These are phyloP conservation scores for Trichomonas tenax DNA, from an alignment of 208 protist species.

Conservation along the genomic window DNA sequence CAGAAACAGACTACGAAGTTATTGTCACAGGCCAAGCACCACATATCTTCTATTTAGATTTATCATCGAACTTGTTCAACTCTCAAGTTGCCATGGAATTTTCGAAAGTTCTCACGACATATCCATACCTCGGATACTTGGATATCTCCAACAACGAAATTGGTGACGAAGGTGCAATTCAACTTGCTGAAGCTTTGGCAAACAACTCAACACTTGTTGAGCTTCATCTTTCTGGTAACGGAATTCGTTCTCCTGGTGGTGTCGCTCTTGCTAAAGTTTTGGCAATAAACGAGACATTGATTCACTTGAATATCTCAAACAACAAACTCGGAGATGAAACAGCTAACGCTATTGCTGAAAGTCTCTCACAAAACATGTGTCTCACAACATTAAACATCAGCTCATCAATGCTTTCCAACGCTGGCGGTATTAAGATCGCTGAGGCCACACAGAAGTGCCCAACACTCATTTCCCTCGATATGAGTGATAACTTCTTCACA, in stretches of 20 bases:
- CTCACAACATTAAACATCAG: neutral
- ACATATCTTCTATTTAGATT: constrained; percentile 5
- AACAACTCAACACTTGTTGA: neutral
- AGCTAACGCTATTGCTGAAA: neutral
- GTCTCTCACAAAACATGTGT: neutral
- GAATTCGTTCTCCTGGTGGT: neutral
- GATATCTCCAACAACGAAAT: neutral
- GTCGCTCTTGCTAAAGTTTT: neutral
- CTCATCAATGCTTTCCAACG: constrained; percentile 3
- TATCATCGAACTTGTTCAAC: neutral
- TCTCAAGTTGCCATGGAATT: neutral
- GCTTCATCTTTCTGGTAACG: neutral
- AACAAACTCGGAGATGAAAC: neutral
- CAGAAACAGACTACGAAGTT: neutral
- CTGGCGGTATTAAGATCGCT: neutral
- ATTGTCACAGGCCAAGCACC: neutral
- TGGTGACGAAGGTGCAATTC: neutral
- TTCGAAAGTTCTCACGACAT: neutral
- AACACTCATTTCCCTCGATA: neutral
- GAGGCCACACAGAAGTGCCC: neutral
- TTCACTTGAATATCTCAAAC: neutral
- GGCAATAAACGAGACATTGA: neutral
- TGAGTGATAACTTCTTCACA: neutral
- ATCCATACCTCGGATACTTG: neutral
- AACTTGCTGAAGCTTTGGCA: neutral